These are phyloP conservation scores for Camelina neglecta DNA, from an alignment of 345 rosid genomes.

Conservation along the genomic window DNA sequence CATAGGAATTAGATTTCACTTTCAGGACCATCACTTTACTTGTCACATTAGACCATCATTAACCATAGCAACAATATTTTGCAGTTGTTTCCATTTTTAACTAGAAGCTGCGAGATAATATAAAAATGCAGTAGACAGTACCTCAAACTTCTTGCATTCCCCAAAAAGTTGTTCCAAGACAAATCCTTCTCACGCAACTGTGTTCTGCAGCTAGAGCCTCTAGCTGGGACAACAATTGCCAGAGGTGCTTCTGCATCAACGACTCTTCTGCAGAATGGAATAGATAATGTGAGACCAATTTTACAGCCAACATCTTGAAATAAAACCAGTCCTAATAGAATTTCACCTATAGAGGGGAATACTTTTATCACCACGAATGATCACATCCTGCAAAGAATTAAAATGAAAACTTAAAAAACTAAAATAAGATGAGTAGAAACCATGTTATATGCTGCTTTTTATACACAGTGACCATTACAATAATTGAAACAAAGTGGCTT, in stretches of 20 bases:
- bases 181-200: constrained; percentile 78
- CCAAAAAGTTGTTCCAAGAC: constrained; percentile 78
- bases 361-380: constrained; percentile 84
- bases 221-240: constrained; percentile 77
- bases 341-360: constrained; percentile 89
- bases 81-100: constrained; percentile 4
- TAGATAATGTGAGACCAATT: constrained; percentile 44
- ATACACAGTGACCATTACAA: not conserved
- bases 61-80: not conserved
- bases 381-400: constrained; percentile 63
- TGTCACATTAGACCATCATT: not conserved
- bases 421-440: constrained; percentile 3
- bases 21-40: not conserved
- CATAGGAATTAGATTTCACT: not conserved
- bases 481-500: constrained; percentile 11
- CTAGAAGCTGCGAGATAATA: not conserved
- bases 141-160: constrained; percentile 60
- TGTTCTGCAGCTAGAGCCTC: constrained; percentile 51
- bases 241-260: constrained; percentile 84
- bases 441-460: not conserved
- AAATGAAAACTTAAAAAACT: constrained; percentile 23
- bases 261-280: constrained; percentile 78
- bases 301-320: constrained; percentile 6
- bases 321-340: constrained; percentile 33
- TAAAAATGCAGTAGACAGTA: constrained; percentile 35